These are phyloP conservation scores for Rhodotorula kratochvilovae DNA, from an alignment of 768 basidiomycete species.

Conservation along the genomic window DNA sequence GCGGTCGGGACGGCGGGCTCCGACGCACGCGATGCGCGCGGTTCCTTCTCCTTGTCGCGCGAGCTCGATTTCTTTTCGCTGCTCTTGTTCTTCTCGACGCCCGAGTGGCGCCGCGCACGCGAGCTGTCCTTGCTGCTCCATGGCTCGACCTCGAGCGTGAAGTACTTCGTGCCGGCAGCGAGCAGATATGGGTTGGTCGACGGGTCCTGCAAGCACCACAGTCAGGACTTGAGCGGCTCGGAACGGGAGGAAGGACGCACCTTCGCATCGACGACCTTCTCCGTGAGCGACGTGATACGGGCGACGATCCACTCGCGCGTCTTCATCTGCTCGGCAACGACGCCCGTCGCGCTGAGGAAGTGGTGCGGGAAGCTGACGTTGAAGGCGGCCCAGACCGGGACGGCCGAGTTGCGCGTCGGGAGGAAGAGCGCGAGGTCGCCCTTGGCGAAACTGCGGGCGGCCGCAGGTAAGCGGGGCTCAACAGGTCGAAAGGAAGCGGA, in stretches of 20 bases:
- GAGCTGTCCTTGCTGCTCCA: conserved; percentile 53
- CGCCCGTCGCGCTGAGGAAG: conserved; percentile 82
- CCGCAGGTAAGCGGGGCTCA: background rate
- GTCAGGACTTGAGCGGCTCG: background rate
- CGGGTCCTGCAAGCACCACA: conserved; percentile 57
- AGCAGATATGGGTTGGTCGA: conserved; percentile 82
- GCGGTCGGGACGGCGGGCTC: conserved; percentile 1
- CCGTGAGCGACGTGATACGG: conserved; percentile 78
- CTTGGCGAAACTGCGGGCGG: conserved; percentile 61
- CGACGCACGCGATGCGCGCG: conserved; percentile 5
- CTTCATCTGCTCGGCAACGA: conserved; percentile 81
- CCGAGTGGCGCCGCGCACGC: conserved; percentile 26
- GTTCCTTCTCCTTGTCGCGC: background rate
- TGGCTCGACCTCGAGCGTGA: conserved; percentile 87
- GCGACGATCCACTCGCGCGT: conserved; percentile 90
- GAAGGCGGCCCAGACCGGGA: conserved; percentile 96
- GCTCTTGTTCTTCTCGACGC: conserved; percentile 23
- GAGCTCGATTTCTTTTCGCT: conserved; percentile 12
- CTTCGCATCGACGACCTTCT: conserved; percentile 73
- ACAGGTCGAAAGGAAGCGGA: background rate
- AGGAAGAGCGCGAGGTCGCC: conserved; percentile 93
- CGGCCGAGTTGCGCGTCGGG: conserved; percentile 87
- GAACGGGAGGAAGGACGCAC: conserved; percentile 51
- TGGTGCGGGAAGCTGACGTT: conserved; percentile 98
- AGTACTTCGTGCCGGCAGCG: conserved; percentile 83